A percentile compares a stretch with the other conserved stretches of the same genome.
These are phyloP conservation scores for Kazachstania martiniae DNA, from an alignment of 805 yeast species.

Conservation along the genomic window DNA sequence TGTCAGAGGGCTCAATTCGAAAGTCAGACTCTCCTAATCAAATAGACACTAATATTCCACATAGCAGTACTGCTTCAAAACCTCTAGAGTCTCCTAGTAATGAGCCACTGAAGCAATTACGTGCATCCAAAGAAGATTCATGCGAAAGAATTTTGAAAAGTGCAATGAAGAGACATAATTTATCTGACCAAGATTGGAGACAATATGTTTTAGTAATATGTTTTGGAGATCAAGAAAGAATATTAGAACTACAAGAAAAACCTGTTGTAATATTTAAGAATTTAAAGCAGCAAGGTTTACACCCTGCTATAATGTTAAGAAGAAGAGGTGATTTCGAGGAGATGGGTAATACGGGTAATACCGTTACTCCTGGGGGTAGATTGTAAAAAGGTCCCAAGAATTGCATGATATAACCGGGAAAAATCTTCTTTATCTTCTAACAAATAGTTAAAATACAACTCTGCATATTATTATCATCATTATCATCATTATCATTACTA, in stretches of 20 bases:
- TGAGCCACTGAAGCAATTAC: slow-evolving; percentile 35
- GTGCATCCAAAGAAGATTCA: slow-evolving; percentile 86
- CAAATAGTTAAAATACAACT: too few relatives aligned
- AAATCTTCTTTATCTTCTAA: too few relatives aligned
- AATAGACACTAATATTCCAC: background rate
- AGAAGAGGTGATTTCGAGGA: slow-evolving; percentile 52
- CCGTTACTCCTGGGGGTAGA: slow-evolving; percentile 21
- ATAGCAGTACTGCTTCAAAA: background rate
- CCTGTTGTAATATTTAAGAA: slow-evolving; percentile 83
- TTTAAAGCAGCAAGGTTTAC: slow-evolving; percentile 71
- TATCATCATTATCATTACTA: too few relatives aligned
- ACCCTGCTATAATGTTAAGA: slow-evolving; percentile 87
- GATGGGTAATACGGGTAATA: slow-evolving; percentile 7
- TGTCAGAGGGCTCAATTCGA: background rate
- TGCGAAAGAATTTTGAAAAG: slow-evolving; percentile 79
- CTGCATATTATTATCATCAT: too few relatives aligned
- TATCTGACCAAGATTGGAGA: slow-evolving; percentile 72
- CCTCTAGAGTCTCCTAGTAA: slow-evolving; percentile 1
- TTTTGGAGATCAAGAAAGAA: slow-evolving; percentile 83
- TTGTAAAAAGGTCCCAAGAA: too few relatives aligned
- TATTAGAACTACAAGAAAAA: slow-evolving; percentile 71
- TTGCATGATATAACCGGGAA: too few relatives aligned
- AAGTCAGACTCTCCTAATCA: background rate
- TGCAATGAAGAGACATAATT: slow-evolving; percentile 76
- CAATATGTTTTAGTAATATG: slow-evolving; percentile 83